Evolutionary conservation across 345 rosid species (phyloP), one percentile per base, ranked within the genome.

Genomic region (Mangifera indica): DNA sequence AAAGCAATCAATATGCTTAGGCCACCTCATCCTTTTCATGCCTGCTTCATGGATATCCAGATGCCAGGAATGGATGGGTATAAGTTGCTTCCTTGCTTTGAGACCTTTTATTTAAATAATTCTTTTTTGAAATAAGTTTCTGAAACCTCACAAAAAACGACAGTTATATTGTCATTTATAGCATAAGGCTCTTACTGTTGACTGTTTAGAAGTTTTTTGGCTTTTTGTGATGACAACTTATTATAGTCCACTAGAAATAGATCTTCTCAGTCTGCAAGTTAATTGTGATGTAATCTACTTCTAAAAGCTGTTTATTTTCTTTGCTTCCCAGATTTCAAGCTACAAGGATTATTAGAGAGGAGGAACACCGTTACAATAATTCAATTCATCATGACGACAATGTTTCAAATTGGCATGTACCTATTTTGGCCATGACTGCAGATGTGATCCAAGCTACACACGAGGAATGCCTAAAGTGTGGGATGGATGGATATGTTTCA

Each of bases 61-160:
- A 94, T 94, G 98, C 98, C 98, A 24, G 89, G 83, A 83, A 92
- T 92, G 97, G 97, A 94, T 70, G 98, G 98, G 98, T 94, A 92
- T 73, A 84, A 64, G 25, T 29, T 54, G 2, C 24, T 37, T 46
- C 55, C 34, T 14, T 64, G 60, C 46, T 24, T 71, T 57, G 62
- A 15, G 15, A 46, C 32, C 42, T 61, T 68, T 51, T 6, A 37
- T 24, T 70, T 4, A 18, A 72, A 22, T 17, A 65, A 65, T 48
- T 76, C 25, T 67, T 58, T 20, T 54, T 67, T 11, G 21, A 12
- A 60, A 45, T 65, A 70, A 11, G 32, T 29, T 54, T 74, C 49
- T 63, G 42, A 24, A 49, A 56, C 37, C 62, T 56, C 53, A 21
- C 15, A 34, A 26, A 52, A 57, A 58, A 42, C 7, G 45, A 22